These are phyloP conservation scores for Paulownia fortunei DNA, from an alignment of 257 asterid genomes.

Conservation along the genomic window DNA sequence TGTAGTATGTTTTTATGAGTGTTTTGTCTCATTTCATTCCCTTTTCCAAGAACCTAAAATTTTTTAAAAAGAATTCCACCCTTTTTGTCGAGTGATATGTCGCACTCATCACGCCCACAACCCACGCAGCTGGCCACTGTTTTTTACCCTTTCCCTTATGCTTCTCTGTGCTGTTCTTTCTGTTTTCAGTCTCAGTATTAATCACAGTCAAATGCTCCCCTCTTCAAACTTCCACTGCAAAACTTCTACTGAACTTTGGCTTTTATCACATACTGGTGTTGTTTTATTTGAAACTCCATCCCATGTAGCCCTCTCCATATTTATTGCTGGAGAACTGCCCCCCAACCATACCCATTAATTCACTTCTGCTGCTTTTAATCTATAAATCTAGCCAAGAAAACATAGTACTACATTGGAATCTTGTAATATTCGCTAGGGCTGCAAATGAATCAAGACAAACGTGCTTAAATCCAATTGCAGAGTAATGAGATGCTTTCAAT, in stretches of 20 bases:
- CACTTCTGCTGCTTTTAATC: neutral
- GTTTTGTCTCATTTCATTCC: slow-evolving; percentile 41
- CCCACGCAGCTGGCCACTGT: neutral
- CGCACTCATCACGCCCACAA: slow-evolving; percentile 66
- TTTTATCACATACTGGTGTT: neutral
- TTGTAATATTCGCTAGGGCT: too few species aligned
- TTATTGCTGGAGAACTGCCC: slow-evolving; percentile 41
- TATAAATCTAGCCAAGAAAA: neutral
- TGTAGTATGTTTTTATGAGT: slow-evolving; percentile 11
- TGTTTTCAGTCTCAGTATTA: slow-evolving; percentile 28
- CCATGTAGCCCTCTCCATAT: slow-evolving; percentile 11
- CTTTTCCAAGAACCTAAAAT: slow-evolving; percentile 53
- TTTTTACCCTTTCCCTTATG: neutral
- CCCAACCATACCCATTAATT: slow-evolving; percentile 39
- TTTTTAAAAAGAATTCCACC: slow-evolving; percentile 24
- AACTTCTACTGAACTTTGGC: neutral
- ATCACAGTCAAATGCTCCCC: slow-evolving; percentile 40
- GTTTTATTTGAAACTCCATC: slow-evolving; percentile 11
- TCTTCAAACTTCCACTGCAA: slow-evolving; percentile 37
- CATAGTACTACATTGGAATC: too few species aligned
- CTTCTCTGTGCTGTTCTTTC: slow-evolving; percentile 2
- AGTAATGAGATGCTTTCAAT: too few species aligned
- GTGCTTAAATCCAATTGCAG: too few species aligned
- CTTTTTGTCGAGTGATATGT: slow-evolving; percentile 77
- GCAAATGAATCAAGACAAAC: too few species aligned